Evolutionary conservation across 805 yeast genomes (phyloP), one percentile per base, ranked within the genome.

Genomic region (Dipodascus geniculatus): DNA sequence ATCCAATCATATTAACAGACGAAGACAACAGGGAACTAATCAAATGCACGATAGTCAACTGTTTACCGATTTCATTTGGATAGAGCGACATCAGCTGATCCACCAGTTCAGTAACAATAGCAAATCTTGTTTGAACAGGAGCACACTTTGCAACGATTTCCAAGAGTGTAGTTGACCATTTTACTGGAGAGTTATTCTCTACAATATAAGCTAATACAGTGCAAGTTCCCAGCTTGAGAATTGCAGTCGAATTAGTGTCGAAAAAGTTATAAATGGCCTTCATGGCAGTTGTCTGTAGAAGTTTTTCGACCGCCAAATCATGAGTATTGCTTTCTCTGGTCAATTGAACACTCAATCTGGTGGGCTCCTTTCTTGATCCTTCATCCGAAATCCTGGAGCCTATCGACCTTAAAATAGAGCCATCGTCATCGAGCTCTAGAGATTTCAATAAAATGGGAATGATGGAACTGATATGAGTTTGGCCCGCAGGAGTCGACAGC

Each of bases 1-100:
- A 71, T 0, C 97, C 97, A 57, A 89, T 83, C 75, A 91, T 80
- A 65, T 85, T 87, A 47, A 87, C 87, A 42, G 82, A 82, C 0
- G 93, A 83, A 1, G 83, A 75, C n/a, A 90, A 71, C 17, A 63
- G 68, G 11, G 83, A 82, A 8, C 81, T 68, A 4, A 81, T 71
- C 53, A 77, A 65, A 49, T 68, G 67, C 24, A 82, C 71, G 42
- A 73, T 68, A 31, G 71, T 70, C n/a, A 65, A 60, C 61, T 76
- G 77, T 11, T 53, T 33, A 4, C 49, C 54, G 19, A 55, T n/a
- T 16, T 58, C 60, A 54, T 24, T 54, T 53, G 57, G 54, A 17
- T 53, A 50, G 23, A 57, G 48, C 6, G 55, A 38, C 48, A 62
- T 64, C n/a, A 62, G 53, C 48, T 59, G 53, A 68, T 65, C 57